phyloP scores from a whole-genome alignment of 1,284 basidiomycete genomes.

The Moniliophthora roreri region DNA sequence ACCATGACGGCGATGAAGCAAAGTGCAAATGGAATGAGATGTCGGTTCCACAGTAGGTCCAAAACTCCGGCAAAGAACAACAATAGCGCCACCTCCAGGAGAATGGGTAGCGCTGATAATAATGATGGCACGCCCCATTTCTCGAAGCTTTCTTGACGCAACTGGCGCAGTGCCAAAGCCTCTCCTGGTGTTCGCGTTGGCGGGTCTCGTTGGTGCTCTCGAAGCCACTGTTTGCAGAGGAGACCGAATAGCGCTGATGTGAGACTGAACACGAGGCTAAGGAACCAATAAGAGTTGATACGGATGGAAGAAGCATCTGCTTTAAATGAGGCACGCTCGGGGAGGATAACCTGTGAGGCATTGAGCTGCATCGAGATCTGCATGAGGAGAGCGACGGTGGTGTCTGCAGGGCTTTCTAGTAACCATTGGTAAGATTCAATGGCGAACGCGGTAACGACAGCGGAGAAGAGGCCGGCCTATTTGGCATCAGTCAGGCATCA shows the following conservation, averaged over 20 bases:
- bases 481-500: background rate
- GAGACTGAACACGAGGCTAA: slow-evolving; percentile 13
- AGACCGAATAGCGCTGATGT: slow-evolving; percentile 6
- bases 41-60: slow-evolving; percentile 4
- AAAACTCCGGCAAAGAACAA: slow-evolving; percentile 7
- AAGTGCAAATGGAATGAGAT: background rate
- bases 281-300: slow-evolving; percentile 9
- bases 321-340: background rate
- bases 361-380: slow-evolving; percentile 5
- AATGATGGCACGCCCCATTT: background rate
- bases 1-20: background rate
- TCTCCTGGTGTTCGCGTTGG: background rate
- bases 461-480: slow-evolving; percentile 9
- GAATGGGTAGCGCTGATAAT: slow-evolving; percentile 1
- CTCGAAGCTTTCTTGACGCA: background rate
- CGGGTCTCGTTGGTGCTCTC: slow-evolving; percentile 8
- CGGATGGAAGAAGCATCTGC: background rate
- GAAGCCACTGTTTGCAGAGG: slow-evolving; percentile 15
- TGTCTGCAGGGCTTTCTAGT: background rate
- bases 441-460: slow-evolving; percentile 6
- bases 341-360: background rate
- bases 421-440: slow-evolving; percentile 9
- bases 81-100: slow-evolving; percentile 3
- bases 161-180: background rate
- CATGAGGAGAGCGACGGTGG: background rate